Evolutionary conservation across 73 alveolate species (phyloP).

Genomic region (Uronychia setigera): DNA sequence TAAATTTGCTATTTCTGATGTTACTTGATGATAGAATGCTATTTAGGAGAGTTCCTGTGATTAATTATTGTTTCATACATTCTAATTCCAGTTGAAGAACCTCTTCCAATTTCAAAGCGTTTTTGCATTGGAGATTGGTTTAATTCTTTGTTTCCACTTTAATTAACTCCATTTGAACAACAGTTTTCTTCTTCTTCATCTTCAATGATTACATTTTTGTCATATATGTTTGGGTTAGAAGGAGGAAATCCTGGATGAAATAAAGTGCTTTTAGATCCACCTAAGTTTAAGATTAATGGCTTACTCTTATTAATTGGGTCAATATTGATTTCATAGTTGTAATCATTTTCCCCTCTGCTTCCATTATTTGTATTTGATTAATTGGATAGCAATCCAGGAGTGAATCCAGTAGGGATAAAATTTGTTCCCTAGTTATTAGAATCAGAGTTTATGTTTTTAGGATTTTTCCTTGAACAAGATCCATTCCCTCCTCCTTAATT

Average conservation of each 20-base stretch:
- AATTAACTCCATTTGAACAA: too few species aligned
- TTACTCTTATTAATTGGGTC: neutral
- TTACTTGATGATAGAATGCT: too few species aligned
- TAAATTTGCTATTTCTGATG: too few species aligned
- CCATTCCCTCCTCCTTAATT: too few species aligned
- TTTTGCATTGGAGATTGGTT: neutral
- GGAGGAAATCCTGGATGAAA: neutral
- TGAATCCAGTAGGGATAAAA: neutral
- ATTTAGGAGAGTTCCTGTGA: neutral
- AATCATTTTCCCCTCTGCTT: neutral
- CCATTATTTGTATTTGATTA: too few species aligned
- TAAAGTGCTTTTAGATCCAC: neutral
- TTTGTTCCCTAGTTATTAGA: too few species aligned
- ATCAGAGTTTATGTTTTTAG: too few species aligned
- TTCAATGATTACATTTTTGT: neutral
- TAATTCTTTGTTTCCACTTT: neutral
- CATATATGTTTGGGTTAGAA: neutral
- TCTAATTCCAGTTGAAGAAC: neutral
- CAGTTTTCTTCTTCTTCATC: neutral
- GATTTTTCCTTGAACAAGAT: too few species aligned
- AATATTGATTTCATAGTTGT: neutral
- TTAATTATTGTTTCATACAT: neutral
- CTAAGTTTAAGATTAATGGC: neutral
- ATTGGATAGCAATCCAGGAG: neutral
- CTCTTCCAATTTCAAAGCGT: neutral